Conservation (phyloP, 257 asterid genomes). For the Leptodermis oblonga region DNA sequence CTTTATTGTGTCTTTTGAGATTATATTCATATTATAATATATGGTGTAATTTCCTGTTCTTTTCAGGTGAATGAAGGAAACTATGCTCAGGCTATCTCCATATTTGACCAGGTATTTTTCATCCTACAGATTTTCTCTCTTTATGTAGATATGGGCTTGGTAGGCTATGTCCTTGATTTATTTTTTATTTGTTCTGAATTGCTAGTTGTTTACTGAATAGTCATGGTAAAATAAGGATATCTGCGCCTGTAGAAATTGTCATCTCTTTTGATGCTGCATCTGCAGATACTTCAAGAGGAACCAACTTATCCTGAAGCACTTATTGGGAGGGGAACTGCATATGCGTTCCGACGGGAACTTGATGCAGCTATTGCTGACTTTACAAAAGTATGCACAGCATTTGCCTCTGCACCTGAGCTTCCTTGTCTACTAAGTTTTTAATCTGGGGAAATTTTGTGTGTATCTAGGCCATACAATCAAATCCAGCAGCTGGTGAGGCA, state of each 20-base stretch:
- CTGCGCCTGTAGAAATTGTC: slow-evolving; percentile 7
- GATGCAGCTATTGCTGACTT: slow-evolving; percentile 95
- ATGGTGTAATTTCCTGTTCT: slow-evolving; percentile 23
- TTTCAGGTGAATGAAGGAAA: slow-evolving; percentile 96
- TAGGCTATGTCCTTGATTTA: slow-evolving; percentile 16
- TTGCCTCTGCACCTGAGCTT: not conserved
- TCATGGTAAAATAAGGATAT: slow-evolving; percentile 17
- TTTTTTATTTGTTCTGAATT: too few species aligned
- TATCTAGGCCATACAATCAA: slow-evolving; percentile 76
- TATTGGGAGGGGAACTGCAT: slow-evolving; percentile 97
- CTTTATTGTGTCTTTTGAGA: not conserved
- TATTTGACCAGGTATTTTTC: slow-evolving; percentile 76
- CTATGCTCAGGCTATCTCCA: slow-evolving; percentile 77
- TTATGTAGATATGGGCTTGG: slow-evolving; percentile 7
- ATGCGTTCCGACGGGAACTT: slow-evolving; percentile 94
- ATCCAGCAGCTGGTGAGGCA: slow-evolving; percentile 97
- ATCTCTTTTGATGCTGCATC: slow-evolving; percentile 20
- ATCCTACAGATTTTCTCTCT: not conserved
- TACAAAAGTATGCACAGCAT: slow-evolving; percentile 53
- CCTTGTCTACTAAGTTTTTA: not conserved
- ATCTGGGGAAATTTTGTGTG: not conserved
- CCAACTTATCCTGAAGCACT: slow-evolving; percentile 94
- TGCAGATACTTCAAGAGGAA: slow-evolving; percentile 80
- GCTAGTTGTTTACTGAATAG: slow-evolving; percentile 19
- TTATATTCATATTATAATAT: slow-evolving; percentile 9